Evolutionary conservation across 345 rosid species (phyloP), one percentile per base, ranked within the genome.

Genomic region (Aquilaria malaccensis): DNA sequence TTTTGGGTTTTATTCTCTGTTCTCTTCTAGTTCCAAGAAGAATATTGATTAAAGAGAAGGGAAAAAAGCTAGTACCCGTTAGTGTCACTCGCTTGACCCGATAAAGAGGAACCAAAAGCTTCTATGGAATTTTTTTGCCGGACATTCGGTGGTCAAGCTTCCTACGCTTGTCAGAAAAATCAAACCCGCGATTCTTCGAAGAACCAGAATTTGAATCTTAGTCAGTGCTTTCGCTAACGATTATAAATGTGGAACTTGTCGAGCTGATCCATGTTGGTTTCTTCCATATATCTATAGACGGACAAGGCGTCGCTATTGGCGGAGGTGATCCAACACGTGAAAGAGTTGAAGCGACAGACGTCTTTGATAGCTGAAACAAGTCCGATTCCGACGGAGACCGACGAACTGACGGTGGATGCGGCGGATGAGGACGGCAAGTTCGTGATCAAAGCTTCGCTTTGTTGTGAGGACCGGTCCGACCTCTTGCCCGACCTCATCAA

Each of bases 301-400:
- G 99, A 94, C 79, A 94, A 94, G 74, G 99, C 99, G 5, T 94
- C 97, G 43, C 69, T 94, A 80, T 81, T 94, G 31, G 99, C 97
- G 11, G 97, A 94, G 74, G 99, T 94, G 37, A 94, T 94, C 76
- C 99, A 94, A 65, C 96, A 90, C 41, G 95, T 94, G n/a, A 94
- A 88, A 69, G 99, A 94, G 73, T 81, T 90, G 11, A 86, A 86
- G 70, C 83, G 87, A 33, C 92, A 86, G 77, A 90, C 95, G 6
- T 78, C 86, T 30, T 59, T 87, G 67, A 86, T 90, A 65, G 88
- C 95, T 0, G 99, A 90, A 74, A 81, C 92, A 45, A 90, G 84
- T 68, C 82, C 81, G 0, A 70, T 94, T 2, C 97, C 97, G 4
- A 90, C 97, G 6, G 99, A 94, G 77, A 71, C 69, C 9, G 96